These are phyloP conservation scores for Thielaviopsis populi DNA, from an alignment of 2,329 filamentous ascomycete genomes.

Conservation along the genomic window DNA sequence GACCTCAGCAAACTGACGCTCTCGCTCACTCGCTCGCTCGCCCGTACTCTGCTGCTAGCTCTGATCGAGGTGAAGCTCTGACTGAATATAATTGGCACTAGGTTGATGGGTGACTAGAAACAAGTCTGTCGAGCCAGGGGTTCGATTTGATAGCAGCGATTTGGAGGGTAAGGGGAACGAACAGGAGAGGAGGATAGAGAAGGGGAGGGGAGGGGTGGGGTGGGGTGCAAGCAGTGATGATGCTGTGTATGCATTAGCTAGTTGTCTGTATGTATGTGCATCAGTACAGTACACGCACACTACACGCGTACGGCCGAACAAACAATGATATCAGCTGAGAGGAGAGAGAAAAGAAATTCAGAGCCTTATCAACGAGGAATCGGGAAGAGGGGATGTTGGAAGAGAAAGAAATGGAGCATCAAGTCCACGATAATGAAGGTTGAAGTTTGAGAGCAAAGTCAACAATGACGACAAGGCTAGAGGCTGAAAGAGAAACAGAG, in stretches of 20 bases:
- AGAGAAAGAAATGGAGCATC: neutral
- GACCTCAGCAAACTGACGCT: neutral
- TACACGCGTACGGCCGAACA: neutral
- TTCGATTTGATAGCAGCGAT: neutral
- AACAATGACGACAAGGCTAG: neutral
- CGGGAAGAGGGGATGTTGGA: neutral
- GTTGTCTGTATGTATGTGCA: neutral
- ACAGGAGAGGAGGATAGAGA: neutral
- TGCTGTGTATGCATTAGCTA: neutral
- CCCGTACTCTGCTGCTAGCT: neutral
- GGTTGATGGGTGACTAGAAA: constrained; percentile 1
- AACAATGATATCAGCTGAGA: neutral
- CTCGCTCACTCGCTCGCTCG: neutral
- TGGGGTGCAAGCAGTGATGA: neutral
- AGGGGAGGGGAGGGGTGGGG: neutral
- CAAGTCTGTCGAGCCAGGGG: neutral
- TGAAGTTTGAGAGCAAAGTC: neutral
- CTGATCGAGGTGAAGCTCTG: neutral
- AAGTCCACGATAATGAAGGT: neutral
- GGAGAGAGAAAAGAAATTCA: neutral
- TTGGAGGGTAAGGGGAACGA: neutral
- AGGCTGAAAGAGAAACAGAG: neutral
- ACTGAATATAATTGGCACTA: neutral
- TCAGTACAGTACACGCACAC: neutral
- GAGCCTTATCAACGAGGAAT: neutral